These are phyloP conservation scores for Wickerhamomyces ciferrii DNA, from an alignment of 805 yeast species.

Conservation along the genomic window DNA sequence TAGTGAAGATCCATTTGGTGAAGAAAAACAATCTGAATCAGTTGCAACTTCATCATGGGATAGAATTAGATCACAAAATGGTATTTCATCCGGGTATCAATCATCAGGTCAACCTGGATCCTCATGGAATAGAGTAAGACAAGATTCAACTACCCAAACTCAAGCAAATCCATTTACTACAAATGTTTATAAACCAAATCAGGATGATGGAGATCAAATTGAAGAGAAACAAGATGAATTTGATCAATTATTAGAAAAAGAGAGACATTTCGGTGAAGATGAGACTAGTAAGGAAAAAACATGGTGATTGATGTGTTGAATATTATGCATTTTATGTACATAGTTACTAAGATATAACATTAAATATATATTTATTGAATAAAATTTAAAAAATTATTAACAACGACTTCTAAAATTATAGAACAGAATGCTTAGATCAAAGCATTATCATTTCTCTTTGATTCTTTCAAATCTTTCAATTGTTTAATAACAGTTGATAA, in stretches of 20 bases:
- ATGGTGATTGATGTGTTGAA: too few species aligned
- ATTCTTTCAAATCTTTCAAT: constrained; percentile 61
- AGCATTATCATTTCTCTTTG: constrained; percentile 69
- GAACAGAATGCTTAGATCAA: constrained; percentile 10
- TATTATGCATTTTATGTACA: constrained; percentile 1
- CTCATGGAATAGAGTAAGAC: constrained; percentile 28
- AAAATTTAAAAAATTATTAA: neutral
- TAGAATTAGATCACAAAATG: constrained; percentile 26
- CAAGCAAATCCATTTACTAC: constrained; percentile 10
- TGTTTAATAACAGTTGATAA: constrained; percentile 69
- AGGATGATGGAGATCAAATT: neutral
- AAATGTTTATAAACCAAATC: constrained; percentile 5
- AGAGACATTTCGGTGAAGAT: constrained; percentile 10
- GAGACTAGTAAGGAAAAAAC: constrained; percentile 8
- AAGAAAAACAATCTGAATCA: neutral
- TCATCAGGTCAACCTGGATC: constrained; percentile 2
- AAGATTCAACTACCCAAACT: neutral
- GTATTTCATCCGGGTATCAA: neutral
- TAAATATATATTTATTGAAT: neutral
- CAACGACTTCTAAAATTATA: constrained; percentile 6
- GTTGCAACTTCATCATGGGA: constrained; percentile 31
- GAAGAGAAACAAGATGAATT: constrained; percentile 12
- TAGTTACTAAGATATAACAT: neutral
- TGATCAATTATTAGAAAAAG: constrained; percentile 20
- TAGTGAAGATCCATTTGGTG: neutral